Percentiles rank a stretch among this genome's conserved stretches.
Evolutionary conservation across 345 rosid species (phyloP).

Genomic region (Mallotus nudiflorus): DNA sequence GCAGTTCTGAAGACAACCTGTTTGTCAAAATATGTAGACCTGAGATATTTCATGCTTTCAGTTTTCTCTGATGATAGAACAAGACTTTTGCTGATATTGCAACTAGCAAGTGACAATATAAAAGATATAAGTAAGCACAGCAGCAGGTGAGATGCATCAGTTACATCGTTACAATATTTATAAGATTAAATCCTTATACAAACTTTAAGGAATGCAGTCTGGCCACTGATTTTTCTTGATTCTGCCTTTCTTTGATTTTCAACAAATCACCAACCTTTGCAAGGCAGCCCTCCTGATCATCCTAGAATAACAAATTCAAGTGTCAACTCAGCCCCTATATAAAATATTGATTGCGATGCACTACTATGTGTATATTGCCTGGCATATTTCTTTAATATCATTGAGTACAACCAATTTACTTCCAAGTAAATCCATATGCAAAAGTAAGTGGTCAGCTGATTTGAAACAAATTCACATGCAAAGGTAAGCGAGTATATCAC

Average conservation of each 20-base stretch:
- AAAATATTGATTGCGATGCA: neutral
- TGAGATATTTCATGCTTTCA: slow-evolving; percentile 57
- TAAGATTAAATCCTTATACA: slow-evolving; percentile 22
- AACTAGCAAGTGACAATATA: slow-evolving; percentile 30
- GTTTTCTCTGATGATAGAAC: slow-evolving; percentile 34
- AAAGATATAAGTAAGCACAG: slow-evolving; percentile 12
- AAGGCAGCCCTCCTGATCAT: slow-evolving; percentile 47
- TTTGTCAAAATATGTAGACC: slow-evolving; percentile 43
- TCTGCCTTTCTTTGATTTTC: slow-evolving; percentile 74
- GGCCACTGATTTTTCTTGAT: slow-evolving; percentile 64
- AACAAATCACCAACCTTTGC: slow-evolving; percentile 62
- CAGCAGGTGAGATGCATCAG: slow-evolving; percentile 4
- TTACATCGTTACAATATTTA: neutral
- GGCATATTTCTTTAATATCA: neutral
- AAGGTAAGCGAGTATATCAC: neutral
- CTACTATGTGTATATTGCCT: neutral
- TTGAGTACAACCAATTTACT: neutral
- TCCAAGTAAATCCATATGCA: neutral
- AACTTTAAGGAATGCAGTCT: slow-evolving; percentile 71
- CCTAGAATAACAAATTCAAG: slow-evolving; percentile 10
- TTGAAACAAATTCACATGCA: neutral
- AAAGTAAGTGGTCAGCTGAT: no score
- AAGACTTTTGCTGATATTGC: slow-evolving; percentile 35
- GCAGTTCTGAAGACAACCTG: slow-evolving; percentile 35
- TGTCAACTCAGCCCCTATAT: neutral